Base-by-base conservation (phyloP, 2,329 filamentous ascomycete species). In the Tolypocladium capitatum region DNA sequence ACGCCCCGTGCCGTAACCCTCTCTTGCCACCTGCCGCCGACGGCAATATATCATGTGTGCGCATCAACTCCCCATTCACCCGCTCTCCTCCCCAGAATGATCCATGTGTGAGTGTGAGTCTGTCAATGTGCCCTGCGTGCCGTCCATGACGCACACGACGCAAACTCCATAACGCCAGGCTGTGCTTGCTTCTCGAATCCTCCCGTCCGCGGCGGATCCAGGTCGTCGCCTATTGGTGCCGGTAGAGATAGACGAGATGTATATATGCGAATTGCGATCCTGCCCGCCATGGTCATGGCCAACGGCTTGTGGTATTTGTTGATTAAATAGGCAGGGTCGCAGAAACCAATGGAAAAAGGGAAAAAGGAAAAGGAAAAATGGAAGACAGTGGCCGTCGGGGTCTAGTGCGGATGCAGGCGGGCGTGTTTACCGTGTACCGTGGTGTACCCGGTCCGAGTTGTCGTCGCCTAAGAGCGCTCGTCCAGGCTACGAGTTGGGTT, bases 91-190 rank as follows among this genome's bases (percentile, higher is more conserved):
- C 14, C 9, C 38, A 18, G 38, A 30, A 42, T 18, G 24, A 9
- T 16, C 30, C 3, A 14, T 14, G 30, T 13, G 38, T 18, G 24
- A 41, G 8, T 41, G 21, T 41, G 16, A 28, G 5, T 28, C 14
- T 42, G 24, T 40, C 30, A 32, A 14, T 14, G 30, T 41, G 24
- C 14, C 21, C n/a, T 24, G 8, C 18, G 24, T 41, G 24, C 27
- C 16, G 24, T 42, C 16, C 24, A 10, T 18, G 33, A 46, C 14
- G 43, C 31, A 14, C 32, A 28, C 32, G 13, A 40, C 46, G 38
- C 27, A 46, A 48, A 48, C 43, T 45, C 47, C 47, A 10, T 28
- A 42, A 48, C 47, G 43, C 47, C 47, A 48, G 43, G 43, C 47
- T 46, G 35, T 46, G 47, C 43, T 48, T 36, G 36, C 27, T 43